phyloP scores from a whole-genome alignment of 805 yeast genomes.

The Pichia manshurica region DNA sequence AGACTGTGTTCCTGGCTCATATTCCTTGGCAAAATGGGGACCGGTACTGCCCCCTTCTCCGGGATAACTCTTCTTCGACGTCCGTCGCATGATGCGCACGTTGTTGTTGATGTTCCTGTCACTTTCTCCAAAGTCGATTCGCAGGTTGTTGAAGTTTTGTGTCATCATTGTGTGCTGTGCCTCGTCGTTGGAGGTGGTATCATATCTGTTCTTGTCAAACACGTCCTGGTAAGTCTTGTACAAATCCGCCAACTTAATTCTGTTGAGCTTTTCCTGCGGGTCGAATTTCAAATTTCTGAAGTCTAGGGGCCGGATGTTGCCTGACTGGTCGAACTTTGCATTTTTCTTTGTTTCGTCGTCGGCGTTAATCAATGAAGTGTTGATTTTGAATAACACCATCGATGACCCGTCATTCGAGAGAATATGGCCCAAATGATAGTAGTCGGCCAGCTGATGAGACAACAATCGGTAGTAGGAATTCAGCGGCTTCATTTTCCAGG shows the following conservation, averaged over 20 bases:
- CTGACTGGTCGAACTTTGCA: slow-evolving; percentile 29
- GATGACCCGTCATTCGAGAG: slow-evolving; percentile 47
- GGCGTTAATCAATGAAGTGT: slow-evolving; percentile 33
- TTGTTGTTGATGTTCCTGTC: not conserved
- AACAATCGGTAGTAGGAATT: slow-evolving; percentile 65
- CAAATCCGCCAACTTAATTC: slow-evolving; percentile 26
- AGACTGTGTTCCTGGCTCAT: no score
- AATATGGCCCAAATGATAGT: slow-evolving; percentile 56
- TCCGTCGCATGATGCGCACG: slow-evolving; percentile 12
- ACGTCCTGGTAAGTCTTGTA: slow-evolving; percentile 12
- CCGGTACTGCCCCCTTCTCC: no score
- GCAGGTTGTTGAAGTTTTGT: not conserved
- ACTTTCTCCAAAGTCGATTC: not conserved
- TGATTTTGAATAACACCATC: slow-evolving; percentile 35
- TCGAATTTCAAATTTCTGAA: slow-evolving; percentile 28
- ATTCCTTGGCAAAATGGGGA: not conserved
- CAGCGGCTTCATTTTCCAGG: slow-evolving; percentile 45
- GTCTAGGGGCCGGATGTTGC: slow-evolving; percentile 30
- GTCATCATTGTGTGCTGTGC: no score
- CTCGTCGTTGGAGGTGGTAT: no score
- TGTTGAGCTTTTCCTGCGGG: slow-evolving; percentile 29
- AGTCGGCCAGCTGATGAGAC: slow-evolving; percentile 66
- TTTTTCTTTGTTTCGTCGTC: slow-evolving; percentile 29
- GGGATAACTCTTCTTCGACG: not conserved
- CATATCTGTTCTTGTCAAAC: not conserved